Base-by-base conservation (phyloP, 257 asterid genomes). In the Echium plantagineum region DNA sequence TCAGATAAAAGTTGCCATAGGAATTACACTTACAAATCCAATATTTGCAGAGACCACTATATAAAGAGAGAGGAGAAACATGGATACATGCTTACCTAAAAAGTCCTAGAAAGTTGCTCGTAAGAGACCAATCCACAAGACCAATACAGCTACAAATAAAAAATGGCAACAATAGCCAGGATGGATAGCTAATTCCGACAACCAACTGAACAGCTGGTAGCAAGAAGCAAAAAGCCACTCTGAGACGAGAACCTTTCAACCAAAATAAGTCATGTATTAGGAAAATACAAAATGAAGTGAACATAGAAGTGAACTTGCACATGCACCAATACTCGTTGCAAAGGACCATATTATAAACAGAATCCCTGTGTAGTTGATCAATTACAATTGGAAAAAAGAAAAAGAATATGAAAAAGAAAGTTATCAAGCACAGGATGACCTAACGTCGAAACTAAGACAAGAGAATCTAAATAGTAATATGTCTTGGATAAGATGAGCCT, bases 31-130 rank as follows among this genome's bases (percentile, higher is more conserved):
- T 53, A 21, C 6, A 53, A n/a, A 19, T 21, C 22, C 57, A 9
- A n/a, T 8, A 53, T 63, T 26, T 35, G 62, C 69, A 60, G 55
- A 62, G 49, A 17, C 17, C 13, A 42, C 7, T 53, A 19, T 13
- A n/a, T 53, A 53, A 19, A 18, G 6, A 24, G 19, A 3, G 57
- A 53, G 28, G 19, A 17, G 35, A 22, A 46, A 24, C 26, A 48
- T 38, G 18, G 52, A 46, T 30, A 67, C 30, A 19, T 8, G 71
- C 62, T 60, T 70, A 93, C 98, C 98, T 86, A 86, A 93, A 93
- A 75, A 93, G 94, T 67, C 98, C 97, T 68, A 93, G 77, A 75
- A 93, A 93, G 77, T 93, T 93, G 91, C 98, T 89, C 49, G 97
- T 82, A 66, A 93, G 69, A 55, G 98, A 93, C 94, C 95, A 89